Conservation (phyloP, 2,329 filamentous ascomycete species). For the Colletotrichum horii region DNA sequence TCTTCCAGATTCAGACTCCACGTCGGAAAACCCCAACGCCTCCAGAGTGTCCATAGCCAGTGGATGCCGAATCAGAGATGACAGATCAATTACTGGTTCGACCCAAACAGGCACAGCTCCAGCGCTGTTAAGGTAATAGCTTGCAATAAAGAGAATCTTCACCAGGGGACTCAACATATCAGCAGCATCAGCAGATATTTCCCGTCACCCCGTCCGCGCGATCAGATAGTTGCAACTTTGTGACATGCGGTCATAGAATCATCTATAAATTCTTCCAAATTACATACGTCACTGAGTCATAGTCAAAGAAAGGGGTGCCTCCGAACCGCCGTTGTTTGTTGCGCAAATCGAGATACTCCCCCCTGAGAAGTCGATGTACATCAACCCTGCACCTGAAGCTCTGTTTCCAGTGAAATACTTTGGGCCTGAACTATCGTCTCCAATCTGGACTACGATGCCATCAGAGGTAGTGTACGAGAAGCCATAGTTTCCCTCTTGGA, state of each 20-base stretch:
- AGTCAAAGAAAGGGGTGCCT: background rate
- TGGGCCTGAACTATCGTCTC: background rate
- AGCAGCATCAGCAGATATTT: background rate
- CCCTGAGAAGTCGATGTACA: background rate
- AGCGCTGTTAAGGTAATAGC: no score
- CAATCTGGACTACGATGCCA: background rate
- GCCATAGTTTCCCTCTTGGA: background rate
- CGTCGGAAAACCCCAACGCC: no score
- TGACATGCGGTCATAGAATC: background rate
- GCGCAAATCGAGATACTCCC: background rate
- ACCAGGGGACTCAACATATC: background rate
- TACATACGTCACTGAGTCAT: background rate
- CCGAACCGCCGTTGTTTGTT: background rate
- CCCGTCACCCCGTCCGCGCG: background rate
- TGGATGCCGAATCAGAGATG: no score
- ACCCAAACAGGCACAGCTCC: no score
- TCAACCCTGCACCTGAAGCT: background rate
- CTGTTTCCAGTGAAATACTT: background rate
- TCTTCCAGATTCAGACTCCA: no score
- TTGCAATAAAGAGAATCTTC: background rate
- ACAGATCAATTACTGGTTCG: no score
- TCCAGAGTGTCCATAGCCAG: no score
- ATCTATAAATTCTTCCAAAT: background rate
- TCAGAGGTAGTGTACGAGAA: background rate
- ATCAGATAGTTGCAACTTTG: background rate